phyloP scores from a whole-genome alignment of 1,139 yeast species.

The Nakaseomyces bracarensis region DNA sequence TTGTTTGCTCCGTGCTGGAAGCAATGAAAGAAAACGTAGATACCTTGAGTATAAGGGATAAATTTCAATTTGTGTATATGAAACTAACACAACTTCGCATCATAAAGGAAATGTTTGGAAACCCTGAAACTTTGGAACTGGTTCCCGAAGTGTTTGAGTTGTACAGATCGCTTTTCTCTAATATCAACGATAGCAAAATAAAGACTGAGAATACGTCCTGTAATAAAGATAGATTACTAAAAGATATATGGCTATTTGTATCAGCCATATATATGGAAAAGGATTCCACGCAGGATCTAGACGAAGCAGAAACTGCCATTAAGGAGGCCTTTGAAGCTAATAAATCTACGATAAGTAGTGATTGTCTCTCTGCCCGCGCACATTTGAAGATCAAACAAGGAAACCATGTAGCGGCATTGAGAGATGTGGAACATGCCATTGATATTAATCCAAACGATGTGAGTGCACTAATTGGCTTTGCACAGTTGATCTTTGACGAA shows the following conservation, averaged over 20 bases:
- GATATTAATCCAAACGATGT: constrained; percentile 45
- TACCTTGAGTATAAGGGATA: constrained; percentile 34
- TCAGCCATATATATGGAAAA: constrained; percentile 60
- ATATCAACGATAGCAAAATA: constrained; percentile 9
- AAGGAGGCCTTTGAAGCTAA: background rate
- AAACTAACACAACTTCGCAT: constrained; percentile 71
- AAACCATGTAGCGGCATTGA: constrained; percentile 39
- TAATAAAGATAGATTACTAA: constrained; percentile 38
- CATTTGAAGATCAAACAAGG: background rate
- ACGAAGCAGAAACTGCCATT: constrained; percentile 1
- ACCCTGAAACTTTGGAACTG: constrained; percentile 52
- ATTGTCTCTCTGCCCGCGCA: background rate
- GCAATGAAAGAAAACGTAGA: constrained; percentile 25
- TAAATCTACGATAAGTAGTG: background rate
- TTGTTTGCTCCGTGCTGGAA: constrained; percentile 37
- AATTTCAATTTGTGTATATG: constrained; percentile 56
- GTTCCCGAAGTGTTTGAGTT: constrained; percentile 59
- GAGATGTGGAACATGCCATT: constrained; percentile 62
- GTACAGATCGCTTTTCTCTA: constrained; percentile 47
- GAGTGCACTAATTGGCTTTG: constrained; percentile 58
- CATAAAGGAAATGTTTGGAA: constrained; percentile 55
- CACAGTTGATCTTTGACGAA: constrained; percentile 43
- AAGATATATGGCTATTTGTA: constrained; percentile 68
- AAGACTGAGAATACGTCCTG: constrained; percentile 13
- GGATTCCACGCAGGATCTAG: background rate